phyloP scores from a whole-genome alignment of 2,329 filamentous ascomycete species.

The Alternaria sp. region DNA sequence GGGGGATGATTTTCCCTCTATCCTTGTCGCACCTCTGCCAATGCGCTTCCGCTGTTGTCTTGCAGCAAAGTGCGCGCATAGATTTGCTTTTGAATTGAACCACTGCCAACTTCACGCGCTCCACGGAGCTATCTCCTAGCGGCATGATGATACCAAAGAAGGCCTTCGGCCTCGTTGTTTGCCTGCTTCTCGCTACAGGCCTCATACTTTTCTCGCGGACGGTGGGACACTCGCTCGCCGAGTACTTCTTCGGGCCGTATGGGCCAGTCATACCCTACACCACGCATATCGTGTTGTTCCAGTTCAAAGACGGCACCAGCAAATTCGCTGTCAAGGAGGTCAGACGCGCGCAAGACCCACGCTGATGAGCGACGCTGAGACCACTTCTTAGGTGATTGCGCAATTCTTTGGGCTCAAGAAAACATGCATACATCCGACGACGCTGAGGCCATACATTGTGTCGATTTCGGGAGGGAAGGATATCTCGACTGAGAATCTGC shows the following conservation, averaged over 20 bases:
- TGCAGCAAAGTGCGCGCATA: constrained; percentile 2
- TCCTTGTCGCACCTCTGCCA: constrained; percentile 3
- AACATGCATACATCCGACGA: constrained; percentile 37
- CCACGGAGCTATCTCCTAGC: constrained; percentile 2
- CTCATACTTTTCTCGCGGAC: constrained; percentile 29
- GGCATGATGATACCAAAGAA: constrained; percentile 33
- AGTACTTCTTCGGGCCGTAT: constrained; percentile 22
- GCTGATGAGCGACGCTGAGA: constrained; percentile 15
- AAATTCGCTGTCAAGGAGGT: constrained; percentile 39
- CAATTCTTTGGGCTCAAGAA: constrained; percentile 42
- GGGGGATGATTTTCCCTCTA: not conserved
- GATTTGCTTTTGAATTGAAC: constrained; percentile 5
- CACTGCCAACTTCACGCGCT: not conserved
- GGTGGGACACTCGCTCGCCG: constrained; percentile 22
- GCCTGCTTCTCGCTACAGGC: constrained; percentile 12
- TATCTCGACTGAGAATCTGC: constrained; percentile 41
- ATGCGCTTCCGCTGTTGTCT: not conserved
- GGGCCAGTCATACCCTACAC: constrained; percentile 29
- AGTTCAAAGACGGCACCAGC: constrained; percentile 39
- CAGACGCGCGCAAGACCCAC: not conserved
- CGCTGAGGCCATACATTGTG: constrained; percentile 33
- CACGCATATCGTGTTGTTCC: constrained; percentile 43
- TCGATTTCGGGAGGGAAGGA: constrained; percentile 43
- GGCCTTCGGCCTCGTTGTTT: constrained; percentile 22
- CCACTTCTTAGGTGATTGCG: constrained; percentile 30